A percentile compares a stretch with the other conserved stretches of the same genome.
Conservation (phyloP, 805 yeast genomes). For the Blastobotrys chiropterorum region DNA sequence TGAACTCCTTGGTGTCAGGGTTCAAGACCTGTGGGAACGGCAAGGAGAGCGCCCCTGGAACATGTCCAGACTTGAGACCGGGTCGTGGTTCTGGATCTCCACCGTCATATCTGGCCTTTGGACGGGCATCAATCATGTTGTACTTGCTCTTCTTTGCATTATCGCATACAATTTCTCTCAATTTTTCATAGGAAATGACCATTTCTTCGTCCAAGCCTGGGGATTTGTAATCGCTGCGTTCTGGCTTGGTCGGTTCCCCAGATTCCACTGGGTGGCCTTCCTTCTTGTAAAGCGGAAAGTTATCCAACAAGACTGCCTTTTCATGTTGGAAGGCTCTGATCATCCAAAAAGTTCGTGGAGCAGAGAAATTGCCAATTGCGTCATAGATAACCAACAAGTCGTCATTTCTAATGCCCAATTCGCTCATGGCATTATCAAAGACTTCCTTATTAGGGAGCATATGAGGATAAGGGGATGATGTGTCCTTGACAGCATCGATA, state of each 20-base stretch:
- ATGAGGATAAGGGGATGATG: constrained; percentile 67
- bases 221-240: constrained; percentile 20
- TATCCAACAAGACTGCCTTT: constrained; percentile 62
- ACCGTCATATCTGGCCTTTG: constrained; percentile 70
- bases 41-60: constrained; percentile 70
- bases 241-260: constrained; percentile 16
- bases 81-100: constrained; percentile 82
- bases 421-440: constrained; percentile 43
- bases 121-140: constrained; percentile 75
- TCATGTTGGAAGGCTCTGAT: constrained; percentile 73
- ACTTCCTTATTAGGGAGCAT: constrained; percentile 67
- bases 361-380: constrained; percentile 73
- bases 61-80: constrained; percentile 84
- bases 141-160: constrained; percentile 35
- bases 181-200: constrained; percentile 61
- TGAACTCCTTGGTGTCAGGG: constrained; percentile 40
- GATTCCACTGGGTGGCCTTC: constrained; percentile 43
- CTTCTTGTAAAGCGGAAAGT: constrained; percentile 48
- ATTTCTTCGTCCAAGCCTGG: constrained; percentile 38
- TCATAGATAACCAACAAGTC: constrained; percentile 80
- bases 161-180: constrained; percentile 49
- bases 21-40: constrained; percentile 66
- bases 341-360: constrained; percentile 93
- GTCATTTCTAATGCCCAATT: constrained; percentile 28
- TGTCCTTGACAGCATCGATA: constrained; percentile 62